These are phyloP conservation scores for Quillaja saponaria DNA, from an alignment of 306 rosid species.

Conservation along the genomic window DNA sequence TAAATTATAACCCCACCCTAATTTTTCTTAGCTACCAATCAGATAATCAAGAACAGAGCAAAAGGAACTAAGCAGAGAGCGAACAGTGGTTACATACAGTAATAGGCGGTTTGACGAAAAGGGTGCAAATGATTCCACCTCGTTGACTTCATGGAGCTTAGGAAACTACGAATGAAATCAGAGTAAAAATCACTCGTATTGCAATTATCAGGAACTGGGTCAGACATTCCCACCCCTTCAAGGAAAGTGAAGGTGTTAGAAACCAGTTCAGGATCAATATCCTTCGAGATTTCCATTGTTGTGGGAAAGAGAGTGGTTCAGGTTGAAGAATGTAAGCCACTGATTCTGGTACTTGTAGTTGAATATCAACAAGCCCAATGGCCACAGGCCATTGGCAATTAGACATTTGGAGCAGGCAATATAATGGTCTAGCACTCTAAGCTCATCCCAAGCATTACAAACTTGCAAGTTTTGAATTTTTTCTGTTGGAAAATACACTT, in stretches of 20 bases:
- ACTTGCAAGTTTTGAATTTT: too few species aligned
- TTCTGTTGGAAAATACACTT: too few species aligned
- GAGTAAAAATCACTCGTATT: neutral
- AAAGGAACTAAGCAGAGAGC: neutral
- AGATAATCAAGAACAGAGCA: neutral
- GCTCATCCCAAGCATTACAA: too few species aligned
- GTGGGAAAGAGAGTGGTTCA: too few species aligned
- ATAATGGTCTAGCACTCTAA: too few species aligned
- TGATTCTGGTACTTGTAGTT: too few species aligned
- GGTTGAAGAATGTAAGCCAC: too few species aligned
- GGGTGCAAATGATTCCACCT: conserved; percentile 20
- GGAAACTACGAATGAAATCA: conserved; percentile 13
- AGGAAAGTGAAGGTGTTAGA: conserved; percentile 7
- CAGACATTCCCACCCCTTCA: neutral
- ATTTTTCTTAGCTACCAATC: conserved; percentile 8
- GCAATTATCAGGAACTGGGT: neutral
- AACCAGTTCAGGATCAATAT: conserved; percentile 14
- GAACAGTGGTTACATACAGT: conserved; percentile 33
- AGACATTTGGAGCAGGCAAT: too few species aligned
- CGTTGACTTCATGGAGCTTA: too few species aligned
- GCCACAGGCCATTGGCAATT: too few species aligned
- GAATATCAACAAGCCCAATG: too few species aligned
- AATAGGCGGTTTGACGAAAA: conserved; percentile 31
- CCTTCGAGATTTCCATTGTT: neutral
- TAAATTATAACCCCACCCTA: neutral